These are phyloP conservation scores for Tuber borchii DNA, from an alignment of 495 filamentous ascomycete genomes.

Conservation along the genomic window DNA sequence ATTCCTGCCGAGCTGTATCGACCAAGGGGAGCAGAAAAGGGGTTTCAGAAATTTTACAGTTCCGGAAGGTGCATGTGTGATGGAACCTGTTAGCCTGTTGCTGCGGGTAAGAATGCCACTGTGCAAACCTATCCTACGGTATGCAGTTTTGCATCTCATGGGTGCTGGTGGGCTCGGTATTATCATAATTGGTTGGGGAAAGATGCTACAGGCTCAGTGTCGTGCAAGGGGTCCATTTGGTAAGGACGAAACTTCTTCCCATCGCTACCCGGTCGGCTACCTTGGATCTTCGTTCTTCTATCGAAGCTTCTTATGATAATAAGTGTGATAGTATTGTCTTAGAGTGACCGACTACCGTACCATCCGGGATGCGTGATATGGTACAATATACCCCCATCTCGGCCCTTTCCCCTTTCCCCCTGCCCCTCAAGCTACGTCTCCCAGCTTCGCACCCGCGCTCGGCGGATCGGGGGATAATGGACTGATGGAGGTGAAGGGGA, in stretches of 20 bases:
- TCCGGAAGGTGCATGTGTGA: neutral
- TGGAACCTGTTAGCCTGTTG: neutral
- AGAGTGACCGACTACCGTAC: neutral
- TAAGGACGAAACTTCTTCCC: neutral
- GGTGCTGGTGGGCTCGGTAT: neutral
- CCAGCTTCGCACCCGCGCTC: neutral
- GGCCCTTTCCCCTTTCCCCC: neutral
- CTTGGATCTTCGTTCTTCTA: neutral
- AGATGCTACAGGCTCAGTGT: too few relatives aligned
- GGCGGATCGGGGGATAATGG: neutral
- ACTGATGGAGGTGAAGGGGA: neutral
- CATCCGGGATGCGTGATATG: neutral
- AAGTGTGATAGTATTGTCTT: neutral
- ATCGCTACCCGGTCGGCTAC: neutral
- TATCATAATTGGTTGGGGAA: neutral
- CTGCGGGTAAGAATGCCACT: neutral
- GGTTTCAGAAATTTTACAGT: neutral
- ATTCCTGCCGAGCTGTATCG: neutral
- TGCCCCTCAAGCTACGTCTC: neutral
- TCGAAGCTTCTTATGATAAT: neutral
- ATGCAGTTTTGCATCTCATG: neutral
- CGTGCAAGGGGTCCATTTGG: neutral
- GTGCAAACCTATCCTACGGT: neutral
- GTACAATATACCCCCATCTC: neutral
- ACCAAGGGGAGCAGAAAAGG: neutral